Percentiles rank a stretch among this genome's conserved stretches.
Conservation (phyloP, 306 rosid species). For the Vigna angularis region DNA sequence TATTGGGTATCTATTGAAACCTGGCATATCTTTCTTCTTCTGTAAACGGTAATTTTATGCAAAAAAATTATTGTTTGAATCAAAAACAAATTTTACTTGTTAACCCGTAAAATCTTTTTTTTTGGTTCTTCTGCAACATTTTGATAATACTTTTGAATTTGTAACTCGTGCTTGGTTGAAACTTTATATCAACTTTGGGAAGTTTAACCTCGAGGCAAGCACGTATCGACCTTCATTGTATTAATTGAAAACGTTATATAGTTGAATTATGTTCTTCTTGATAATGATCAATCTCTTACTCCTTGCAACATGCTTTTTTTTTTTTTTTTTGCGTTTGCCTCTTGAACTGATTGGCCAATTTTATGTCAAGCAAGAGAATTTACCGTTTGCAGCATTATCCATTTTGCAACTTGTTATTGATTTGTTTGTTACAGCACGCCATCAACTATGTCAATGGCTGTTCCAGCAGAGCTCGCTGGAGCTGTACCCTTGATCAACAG, state of each 20-base stretch:
- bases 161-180: not conserved
- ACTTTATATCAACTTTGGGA: not conserved
- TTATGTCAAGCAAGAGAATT: not conserved
- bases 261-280: conserved; percentile 23
- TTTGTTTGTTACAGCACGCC: conserved; percentile 73
- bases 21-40: not conserved
- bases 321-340: not conserved
- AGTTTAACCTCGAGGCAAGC: conserved; percentile 12
- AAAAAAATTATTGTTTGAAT: conserved; percentile 5
- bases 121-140: conserved; percentile 3
- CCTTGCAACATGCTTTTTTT: not conserved
- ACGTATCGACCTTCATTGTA: not conserved
- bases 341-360: conserved; percentile 13
- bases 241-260: not conserved
- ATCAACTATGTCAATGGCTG: conserved; percentile 65
- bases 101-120: conserved; percentile 3
- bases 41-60: conserved; percentile 1
- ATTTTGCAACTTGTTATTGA: not conserved
- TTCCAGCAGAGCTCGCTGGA: conserved; percentile 91
- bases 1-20: not conserved
- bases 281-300: conserved; percentile 18
- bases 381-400: conserved; percentile 18
- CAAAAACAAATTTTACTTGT: not conserved
- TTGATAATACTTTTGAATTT: not conserved
- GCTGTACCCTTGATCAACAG: conserved; percentile 88